Percentiles rank a stretch among this genome's conserved stretches.
Evolutionary conservation across 371 early-diverging fungal genomes (phyloP).

Genomic region (Actinomortierella ambigua): DNA sequence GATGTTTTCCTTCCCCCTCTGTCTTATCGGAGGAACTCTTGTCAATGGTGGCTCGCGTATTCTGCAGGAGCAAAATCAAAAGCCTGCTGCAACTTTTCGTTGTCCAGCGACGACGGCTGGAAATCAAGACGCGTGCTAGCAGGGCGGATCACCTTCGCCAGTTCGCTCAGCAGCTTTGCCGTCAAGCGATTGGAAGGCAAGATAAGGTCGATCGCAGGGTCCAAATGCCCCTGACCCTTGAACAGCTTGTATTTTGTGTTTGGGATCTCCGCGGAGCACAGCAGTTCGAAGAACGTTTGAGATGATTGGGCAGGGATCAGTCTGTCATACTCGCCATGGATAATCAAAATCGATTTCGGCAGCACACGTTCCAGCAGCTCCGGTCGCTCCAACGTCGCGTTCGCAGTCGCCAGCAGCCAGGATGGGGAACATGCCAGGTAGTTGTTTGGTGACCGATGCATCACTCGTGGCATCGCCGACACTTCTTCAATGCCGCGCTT

Average conservation of each 20-base stretch:
- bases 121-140: no score
- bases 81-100: no score
- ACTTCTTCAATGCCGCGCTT: slow-evolving; percentile 75
- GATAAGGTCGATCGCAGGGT: slow-evolving; percentile 44
- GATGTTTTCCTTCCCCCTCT: no score
- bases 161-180: slow-evolving; percentile 27
- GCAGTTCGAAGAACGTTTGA: slow-evolving; percentile 34
- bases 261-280: slow-evolving; percentile 41
- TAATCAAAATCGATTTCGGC: slow-evolving; percentile 38
- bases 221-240: slow-evolving; percentile 36
- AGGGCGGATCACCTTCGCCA: slow-evolving; percentile 31
- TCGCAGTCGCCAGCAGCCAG: slow-evolving; percentile 30
- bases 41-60: no score
- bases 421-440: slow-evolving; percentile 41
- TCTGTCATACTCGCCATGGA: slow-evolving; percentile 44
- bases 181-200: slow-evolving; percentile 39
- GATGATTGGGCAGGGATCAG: slow-evolving; percentile 45
- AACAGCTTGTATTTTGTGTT: slow-evolving; percentile 47
- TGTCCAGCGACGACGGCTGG: no score
- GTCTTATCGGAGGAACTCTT: no score
- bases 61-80: no score
- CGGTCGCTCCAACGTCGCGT: slow-evolving; percentile 16
- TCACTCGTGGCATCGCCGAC: slow-evolving; percentile 74
- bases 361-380: slow-evolving; percentile 34
- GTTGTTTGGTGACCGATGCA: slow-evolving; percentile 52